Evolutionary conservation across 2,329 filamentous ascomycete species (phyloP), one percentile per base, ranked within the genome.

Genomic region (Cordyceps cicadae): DNA sequence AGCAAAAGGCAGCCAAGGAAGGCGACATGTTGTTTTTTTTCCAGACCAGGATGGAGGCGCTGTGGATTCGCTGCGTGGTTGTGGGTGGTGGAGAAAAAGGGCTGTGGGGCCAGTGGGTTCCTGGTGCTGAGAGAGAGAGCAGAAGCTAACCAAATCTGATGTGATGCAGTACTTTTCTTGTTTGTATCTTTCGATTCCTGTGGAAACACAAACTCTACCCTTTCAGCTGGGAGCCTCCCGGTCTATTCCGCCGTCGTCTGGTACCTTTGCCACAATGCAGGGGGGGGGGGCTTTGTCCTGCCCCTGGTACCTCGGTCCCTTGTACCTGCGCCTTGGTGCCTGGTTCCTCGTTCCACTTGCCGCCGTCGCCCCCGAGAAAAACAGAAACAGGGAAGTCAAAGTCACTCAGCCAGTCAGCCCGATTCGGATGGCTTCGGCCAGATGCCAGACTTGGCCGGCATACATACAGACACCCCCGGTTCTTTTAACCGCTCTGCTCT

Each of bases 371-470:
- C 57, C 57, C 56, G 24, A 49, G 32, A 24, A 24, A 24, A 4
- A 24, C 3, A 24, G 24, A 53, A 60, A 48, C 58, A 60, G 52
- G 58, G 50, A 54, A 60, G 9, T 29, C 17, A 21, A 12, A 15
- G 19, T 24, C 45, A 48, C 45, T 48, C 45, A 48, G 45, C 26
- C 26, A 48, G 45, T n/a, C 26, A 19, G 26, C 37, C 41, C 56
- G 39, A 59, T 59, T 53, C 48, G 51, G 50, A 46, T 49, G 41
- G 41, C 50, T 53, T 46, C 57, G 24, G 7, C 50, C 50, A 60
- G 58, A 54, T 54, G 54, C 58, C 58, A 26, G 45, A 45, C 41
- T 32, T 39, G 26, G n/a, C 19, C 17, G 39, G 29, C 24, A 24
- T 24, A 24, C 24, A 24, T 24, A 3, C 24, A 24, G n/a, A 49